Evolutionary conservation across 805 yeast species (phyloP), one percentile per base, ranked within the genome.

Genomic region (Ogataea parapolymorpha): DNA sequence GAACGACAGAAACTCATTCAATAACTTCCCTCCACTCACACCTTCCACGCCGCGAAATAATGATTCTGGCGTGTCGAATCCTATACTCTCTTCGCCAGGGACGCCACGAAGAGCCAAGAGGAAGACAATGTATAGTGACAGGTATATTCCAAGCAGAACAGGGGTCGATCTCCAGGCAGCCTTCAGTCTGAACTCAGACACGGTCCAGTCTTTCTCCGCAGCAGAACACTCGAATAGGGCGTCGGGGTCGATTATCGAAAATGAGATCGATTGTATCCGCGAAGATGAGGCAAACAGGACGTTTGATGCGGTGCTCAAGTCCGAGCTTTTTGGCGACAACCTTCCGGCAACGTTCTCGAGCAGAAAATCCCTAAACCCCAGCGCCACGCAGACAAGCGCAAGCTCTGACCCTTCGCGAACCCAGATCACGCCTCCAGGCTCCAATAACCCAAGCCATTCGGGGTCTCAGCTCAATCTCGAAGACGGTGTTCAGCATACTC

Each of bases 161-260:
- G 96, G 95, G 1, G 76, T 88, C 18, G 95, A 88, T 54, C 67
- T 91, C 12, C 93, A 87, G 55, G 88, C 96, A 0, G 96, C 96
- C 6, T 83, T 80, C 59, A 75, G 80, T 44, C 63, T 80, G 36
- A 72, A 52, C 10, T 44, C 42, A 26, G 53, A 50, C 11, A 27
- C 48, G 7, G 32, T 45, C 11, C 45, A 44, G 18, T 35, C 49
- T 2, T 49, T 35, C 31, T 37, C 44, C 9, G 15, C 39, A 2
- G 27, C 26, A 22, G 42, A 41, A n/a, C 30, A 29, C 6, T 40
- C 41, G 24, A 29, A 28, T 25, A 17, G 46, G 53, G 38, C 39
- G 3, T 24, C 37, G 14, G 49, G 48, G 3, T 32, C 53, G 13
- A 62, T 59, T 33, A 55, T 54, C 25, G 80, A 75, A 37, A 74